Conservation (phyloP, 73 alveolate genomes). For the Tetrahymena malaccensis region DNA sequence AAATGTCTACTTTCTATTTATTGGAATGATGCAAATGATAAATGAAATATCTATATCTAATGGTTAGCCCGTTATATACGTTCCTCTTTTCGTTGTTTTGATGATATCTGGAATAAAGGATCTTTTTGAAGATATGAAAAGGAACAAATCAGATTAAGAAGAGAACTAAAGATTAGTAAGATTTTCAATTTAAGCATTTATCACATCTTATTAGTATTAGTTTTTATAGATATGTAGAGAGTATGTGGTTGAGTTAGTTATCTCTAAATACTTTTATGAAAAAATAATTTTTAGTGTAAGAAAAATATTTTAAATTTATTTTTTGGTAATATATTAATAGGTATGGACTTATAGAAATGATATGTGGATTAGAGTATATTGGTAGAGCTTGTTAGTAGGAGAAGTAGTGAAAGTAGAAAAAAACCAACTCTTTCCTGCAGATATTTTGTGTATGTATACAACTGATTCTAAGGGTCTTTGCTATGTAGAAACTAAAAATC, state of each 20-base stretch:
- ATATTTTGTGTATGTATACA: constrained; percentile 59
- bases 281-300: too few species aligned
- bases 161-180: constrained; percentile 61
- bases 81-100: constrained; percentile 33
- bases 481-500: constrained; percentile 77
- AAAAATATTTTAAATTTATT: too few species aligned
- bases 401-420: constrained; percentile 60
- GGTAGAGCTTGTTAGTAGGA: constrained; percentile 78
- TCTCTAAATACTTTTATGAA: neutral
- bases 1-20: constrained; percentile 76
- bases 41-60: constrained; percentile 74
- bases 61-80: constrained; percentile 74
- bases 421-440: constrained; percentile 79
- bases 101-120: constrained; percentile 87
- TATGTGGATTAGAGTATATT: constrained; percentile 38
- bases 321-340: neutral
- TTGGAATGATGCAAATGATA: constrained; percentile 72
- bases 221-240: too few species aligned
- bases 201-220: too few species aligned
- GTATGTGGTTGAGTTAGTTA: too few species aligned
- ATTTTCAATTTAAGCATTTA: too few species aligned
- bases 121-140: constrained; percentile 79
- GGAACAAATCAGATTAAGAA: constrained; percentile 61
- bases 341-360: constrained; percentile 49
- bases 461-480: constrained; percentile 64